Evolutionary conservation across 78 protist species (phyloP).

Genomic region (Dictyostelium capitatum): DNA sequence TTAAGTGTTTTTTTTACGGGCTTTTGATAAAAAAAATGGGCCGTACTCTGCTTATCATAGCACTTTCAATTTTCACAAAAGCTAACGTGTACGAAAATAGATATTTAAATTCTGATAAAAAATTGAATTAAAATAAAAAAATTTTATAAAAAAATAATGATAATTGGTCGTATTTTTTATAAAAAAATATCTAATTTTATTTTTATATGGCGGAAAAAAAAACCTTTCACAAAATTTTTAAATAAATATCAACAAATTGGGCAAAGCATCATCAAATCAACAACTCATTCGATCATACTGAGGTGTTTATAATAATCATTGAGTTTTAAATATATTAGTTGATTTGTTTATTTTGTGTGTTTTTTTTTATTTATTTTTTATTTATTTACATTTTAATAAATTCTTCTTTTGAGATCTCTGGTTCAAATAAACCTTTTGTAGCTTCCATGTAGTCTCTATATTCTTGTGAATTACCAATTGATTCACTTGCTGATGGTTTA

Average conservation of each 20-base stretch:
- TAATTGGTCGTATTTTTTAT: too few species aligned
- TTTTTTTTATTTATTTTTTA: not conserved
- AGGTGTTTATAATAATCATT: not conserved
- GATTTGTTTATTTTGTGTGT: not conserved
- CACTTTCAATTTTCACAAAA: too few species aligned
- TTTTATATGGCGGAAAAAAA: not conserved
- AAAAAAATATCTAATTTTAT: too few species aligned
- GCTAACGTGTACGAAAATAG: too few species aligned
- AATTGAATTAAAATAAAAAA: too few species aligned
- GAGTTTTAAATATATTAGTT: not conserved
- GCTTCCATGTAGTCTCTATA: not conserved
- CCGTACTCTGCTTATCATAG: too few species aligned
- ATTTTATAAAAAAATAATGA: too few species aligned
- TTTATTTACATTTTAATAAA: constrained; percentile 6
- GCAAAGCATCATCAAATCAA: too few species aligned
- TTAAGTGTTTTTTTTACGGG: too few species aligned
- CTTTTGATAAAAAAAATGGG: too few species aligned
- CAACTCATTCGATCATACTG: too few species aligned
- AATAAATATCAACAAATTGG: not conserved
- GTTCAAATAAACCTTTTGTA: not conserved
- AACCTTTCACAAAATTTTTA: not conserved
- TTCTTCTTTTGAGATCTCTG: constrained; percentile 2
- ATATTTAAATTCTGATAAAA: too few species aligned
- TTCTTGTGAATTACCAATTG: not conserved
- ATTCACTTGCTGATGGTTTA: constrained; percentile 7